Conservation (phyloP, 1,284 basidiomycete species). For the Ganoderma meredithae region DNA sequence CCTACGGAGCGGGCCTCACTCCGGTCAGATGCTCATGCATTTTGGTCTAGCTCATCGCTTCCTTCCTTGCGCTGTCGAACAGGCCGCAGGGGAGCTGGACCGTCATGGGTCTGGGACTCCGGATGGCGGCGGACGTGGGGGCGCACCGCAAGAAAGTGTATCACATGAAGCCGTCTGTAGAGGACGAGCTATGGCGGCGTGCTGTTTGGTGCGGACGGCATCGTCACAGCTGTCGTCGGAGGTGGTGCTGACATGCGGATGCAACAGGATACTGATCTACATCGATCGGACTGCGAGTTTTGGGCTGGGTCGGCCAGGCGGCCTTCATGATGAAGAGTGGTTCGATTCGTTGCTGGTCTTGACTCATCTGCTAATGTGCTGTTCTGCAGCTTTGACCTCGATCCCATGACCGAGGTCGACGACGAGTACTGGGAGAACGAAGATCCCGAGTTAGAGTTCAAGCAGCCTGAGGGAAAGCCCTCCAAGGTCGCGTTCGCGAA, state of each 20-base stretch:
- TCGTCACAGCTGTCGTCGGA: background rate
- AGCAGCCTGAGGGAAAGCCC: conserved; percentile 60
- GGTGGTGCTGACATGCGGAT: background rate
- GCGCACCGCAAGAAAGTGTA: conserved; percentile 49
- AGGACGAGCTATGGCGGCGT: conserved; percentile 57
- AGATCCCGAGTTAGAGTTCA: conserved; percentile 51
- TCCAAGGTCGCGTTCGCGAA: conserved; percentile 64
- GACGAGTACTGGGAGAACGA: conserved; percentile 74
- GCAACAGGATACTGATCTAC: conserved; percentile 51
- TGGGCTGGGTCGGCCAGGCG: conserved; percentile 68
- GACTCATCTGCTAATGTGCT: background rate
- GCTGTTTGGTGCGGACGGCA: conserved; percentile 52
- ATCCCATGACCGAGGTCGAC: conserved; percentile 71
- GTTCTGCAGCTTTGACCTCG: conserved; percentile 63
- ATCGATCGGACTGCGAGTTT: conserved; percentile 63
- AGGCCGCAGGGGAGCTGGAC: conserved; percentile 47
- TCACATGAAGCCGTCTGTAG: conserved; percentile 38
- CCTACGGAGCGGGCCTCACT: too few relatives aligned
- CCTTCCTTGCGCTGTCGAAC: conserved; percentile 41
- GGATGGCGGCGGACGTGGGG: conserved; percentile 53
- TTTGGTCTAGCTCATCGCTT: conserved; percentile 50
- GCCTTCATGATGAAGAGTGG: conserved; percentile 73
- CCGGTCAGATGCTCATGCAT: too few relatives aligned
- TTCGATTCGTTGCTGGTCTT: conserved; percentile 25
- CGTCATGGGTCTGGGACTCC: conserved; percentile 50